Base-by-base conservation (phyloP, 108 stramenopile genomes). In the Cylindrotheca fusiformis region DNA sequence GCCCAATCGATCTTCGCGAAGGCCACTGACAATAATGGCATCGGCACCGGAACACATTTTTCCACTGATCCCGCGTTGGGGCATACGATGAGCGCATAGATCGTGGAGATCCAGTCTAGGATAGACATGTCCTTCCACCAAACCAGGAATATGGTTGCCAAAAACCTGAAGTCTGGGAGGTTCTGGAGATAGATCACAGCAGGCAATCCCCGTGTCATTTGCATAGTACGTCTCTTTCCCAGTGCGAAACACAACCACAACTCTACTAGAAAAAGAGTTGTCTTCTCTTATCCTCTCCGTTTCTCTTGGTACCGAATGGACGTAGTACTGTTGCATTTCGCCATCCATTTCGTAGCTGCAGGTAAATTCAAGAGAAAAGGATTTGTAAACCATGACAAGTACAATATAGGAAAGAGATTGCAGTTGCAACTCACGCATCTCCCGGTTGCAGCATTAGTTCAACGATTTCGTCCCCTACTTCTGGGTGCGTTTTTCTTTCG, bases 391-490 rank as follows among this genome's bases (percentile, higher is more conserved):
- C n/a, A n/a, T n/a, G n/a, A n/a, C n/a, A n/a, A n/a, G n/a, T n/a
- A n/a, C n/a, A n/a, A n/a, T n/a, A n/a, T n/a, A n/a, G n/a, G n/a
- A n/a, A n/a, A n/a, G n/a, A n/a, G n/a, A n/a, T n/a, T n/a, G n/a
- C n/a, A n/a, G n/a, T n/a, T n/a, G n/a, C n/a, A 10, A 41, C 36
- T 41, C 14, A 41, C 36, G 36, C 36, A 14, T 41, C 36, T 41
- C 36, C 36, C 36, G 36, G 10, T 41, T 6, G 10, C 36, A 41
- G 36, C 36, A 41, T 41, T 14, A 83, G 49, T 27, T 72, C 60
- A 57, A 83, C 76, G 12, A 63, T 17, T 54, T 70, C 69, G 44
- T 70, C 69, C 1, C 60, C 53, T 1, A 33, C 51, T 36, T 52
- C 50, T 21, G 31, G 18, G 27, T 69, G 41, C 6, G 28, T 2